Base-by-base conservation (phyloP, 129 eudicot genomes). In the Chrysanthemum lavandulifolium region DNA sequence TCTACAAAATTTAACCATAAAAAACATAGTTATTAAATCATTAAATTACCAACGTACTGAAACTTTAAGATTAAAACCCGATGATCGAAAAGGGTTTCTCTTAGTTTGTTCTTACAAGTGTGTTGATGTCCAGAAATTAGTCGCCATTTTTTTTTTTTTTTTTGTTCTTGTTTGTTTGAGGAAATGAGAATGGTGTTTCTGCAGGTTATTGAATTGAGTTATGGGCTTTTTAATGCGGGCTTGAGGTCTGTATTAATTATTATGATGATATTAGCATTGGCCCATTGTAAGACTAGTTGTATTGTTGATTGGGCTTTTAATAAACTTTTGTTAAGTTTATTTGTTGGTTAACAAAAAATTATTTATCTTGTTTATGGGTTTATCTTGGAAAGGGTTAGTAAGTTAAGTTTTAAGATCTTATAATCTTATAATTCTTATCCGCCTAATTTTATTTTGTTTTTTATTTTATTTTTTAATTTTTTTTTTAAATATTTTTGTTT, bases 51-150 rank as follows among this genome's bases (percentile, higher is more conserved):
- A 56, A 61, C 12, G 13, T 40, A 43, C 36, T 27, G 47, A 10
- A 75, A 69, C 19, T 13, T 55, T 58, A 73, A 63, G 18, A 57
- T 11, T 45, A 61, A 66, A 79, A 63, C 72, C 45, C 52, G 2
- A 48, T 65, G 45, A 40, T 40, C 45, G 45, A 40, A 40, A 40
- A 40, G 45, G 45, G 45, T 40, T 6, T 40, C 6, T 7, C 5
- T 40, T 36, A 0, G 6, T 40, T 36, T 4, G 7, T 64, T 61
- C 87, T 82, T 75, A 94, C 97, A 75, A 89, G 83, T 94, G 98
- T 40, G 98, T 82, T 0, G 98, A 94, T 65, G 91, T 76, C 98
- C 98, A 94, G 92, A 94, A 94, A 86, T 94, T 90, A 72, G 98
- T 87, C 60, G 98, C 98, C 98, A 94, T 94, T 81, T 23, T 23